These are phyloP conservation scores for Amanita muscaria DNA, from an alignment of 768 basidiomycete species.

Conservation along the genomic window DNA sequence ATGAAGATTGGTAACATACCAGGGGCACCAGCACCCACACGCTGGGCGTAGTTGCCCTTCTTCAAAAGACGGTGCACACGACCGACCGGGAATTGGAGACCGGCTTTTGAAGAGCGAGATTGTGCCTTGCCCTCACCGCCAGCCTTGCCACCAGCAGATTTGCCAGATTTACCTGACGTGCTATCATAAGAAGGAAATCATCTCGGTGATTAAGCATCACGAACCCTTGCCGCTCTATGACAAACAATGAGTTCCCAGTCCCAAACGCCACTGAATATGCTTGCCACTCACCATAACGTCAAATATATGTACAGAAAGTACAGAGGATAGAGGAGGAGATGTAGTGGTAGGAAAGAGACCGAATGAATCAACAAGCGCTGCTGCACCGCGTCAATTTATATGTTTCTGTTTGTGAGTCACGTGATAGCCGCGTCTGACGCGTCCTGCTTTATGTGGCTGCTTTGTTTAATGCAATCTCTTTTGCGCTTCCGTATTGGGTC, in stretches of 20 bases:
- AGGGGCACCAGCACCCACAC: conserved; percentile 84
- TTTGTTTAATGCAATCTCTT: conserved; percentile 3
- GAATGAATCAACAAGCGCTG: conserved; percentile 22
- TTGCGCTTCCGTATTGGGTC: neutral
- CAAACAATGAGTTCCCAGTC: neutral
- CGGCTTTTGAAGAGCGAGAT: conserved; percentile 68
- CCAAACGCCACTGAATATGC: neutral
- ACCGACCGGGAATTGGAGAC: conserved; percentile 85
- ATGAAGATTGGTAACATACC: conserved; percentile 34
- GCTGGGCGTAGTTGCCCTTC: conserved; percentile 79
- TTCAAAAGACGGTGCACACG: conserved; percentile 88
- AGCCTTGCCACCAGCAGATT: conserved; percentile 66
- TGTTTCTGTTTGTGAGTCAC: conserved; percentile 22
- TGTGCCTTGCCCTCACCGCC: conserved; percentile 44
- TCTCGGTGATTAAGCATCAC: neutral
- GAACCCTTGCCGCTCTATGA: conserved; percentile 33
- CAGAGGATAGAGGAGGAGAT: conserved; percentile 12
- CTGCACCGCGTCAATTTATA: conserved; percentile 34
- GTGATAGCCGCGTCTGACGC: conserved; percentile 18
- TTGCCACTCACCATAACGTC: conserved; percentile 18
- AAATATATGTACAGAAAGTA: conserved; percentile 15
- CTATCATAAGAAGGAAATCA: conserved; percentile 3
- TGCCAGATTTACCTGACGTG: conserved; percentile 41
- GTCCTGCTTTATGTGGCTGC: neutral
- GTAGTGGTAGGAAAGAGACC: conserved; percentile 31